Evolutionary conservation across 2,329 filamentous ascomycete species (phyloP), one percentile per base, ranked within the genome.

Genomic region (Penicillium sclerotigenum): DNA sequence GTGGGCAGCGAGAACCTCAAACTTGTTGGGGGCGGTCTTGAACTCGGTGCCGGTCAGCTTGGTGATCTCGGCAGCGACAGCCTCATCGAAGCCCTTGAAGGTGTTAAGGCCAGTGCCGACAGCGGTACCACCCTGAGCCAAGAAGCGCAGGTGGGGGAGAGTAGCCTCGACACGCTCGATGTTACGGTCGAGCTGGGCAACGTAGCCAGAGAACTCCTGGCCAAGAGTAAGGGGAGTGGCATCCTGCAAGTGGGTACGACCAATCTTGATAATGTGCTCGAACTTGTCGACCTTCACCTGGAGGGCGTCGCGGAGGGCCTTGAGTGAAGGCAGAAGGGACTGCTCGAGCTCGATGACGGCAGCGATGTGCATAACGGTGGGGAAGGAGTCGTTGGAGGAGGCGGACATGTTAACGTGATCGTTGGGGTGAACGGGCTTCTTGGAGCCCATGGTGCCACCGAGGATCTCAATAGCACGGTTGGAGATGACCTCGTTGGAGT

Each of bases 351-450:
- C 94, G 58, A 97, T 84, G 47, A 97, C 92, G 61, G 93, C 93
- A 59, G 94, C 93, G 73, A 99, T 97, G 83, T 97, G 94, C 94
- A 99, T 99, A 74, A 97, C 94, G 65, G 94, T 97, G 40, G 94
- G 94, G 85, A 99, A 99, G 67, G 93, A 97, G 75, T 99, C 94
- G 81, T 99, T 99, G 71, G 94, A 97, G 47, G 91, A 97, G 67
- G 94, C 94, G 64, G 90, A 95, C 86, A 96, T 96, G 85, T 99
- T 99, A 77, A 99, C 94, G 77, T 99, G 94, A 81, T 99, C 94
- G 79, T 97, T 99, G 71, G 94, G 94, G 80, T 99, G 94, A 63
- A 99, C 94, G 28, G 94, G 94, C 82, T 95, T 96, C 87, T 97
- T 97, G 84, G 82, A 87, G 68, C 94, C 94, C 90, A 91, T 96